phyloP scores from a whole-genome alignment of 768 basidiomycete genomes.

The Tylopilus sp. region DNA sequence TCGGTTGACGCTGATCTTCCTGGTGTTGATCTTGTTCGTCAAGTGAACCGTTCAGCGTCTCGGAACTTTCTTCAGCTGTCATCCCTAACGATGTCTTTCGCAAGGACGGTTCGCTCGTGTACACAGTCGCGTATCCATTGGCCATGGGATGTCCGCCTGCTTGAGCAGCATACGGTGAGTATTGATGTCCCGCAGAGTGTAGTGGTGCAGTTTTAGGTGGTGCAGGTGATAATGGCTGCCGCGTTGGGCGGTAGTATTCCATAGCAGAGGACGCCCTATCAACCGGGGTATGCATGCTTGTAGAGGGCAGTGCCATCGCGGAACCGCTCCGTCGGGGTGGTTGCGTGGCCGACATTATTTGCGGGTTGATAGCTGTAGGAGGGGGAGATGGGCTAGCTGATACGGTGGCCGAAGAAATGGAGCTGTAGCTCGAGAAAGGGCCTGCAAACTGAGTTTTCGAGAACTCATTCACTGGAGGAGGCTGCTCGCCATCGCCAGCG shows the following conservation, averaged over 20 bases:
- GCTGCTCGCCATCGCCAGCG: constrained; percentile 70
- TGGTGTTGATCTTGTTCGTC: constrained; percentile 6
- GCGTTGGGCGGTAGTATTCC: constrained; percentile 57
- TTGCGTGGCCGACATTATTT: constrained; percentile 31
- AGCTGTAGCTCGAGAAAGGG: constrained; percentile 90
- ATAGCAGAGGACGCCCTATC: constrained; percentile 78
- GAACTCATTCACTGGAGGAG: constrained; percentile 34
- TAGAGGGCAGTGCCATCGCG: constrained; percentile 55
- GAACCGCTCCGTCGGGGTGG: constrained; percentile 65
- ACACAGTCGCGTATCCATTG: constrained; percentile 37
- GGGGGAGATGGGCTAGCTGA: constrained; percentile 78
- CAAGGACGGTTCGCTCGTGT: constrained; percentile 30
- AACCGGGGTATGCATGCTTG: constrained; percentile 48
- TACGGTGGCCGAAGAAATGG: constrained; percentile 78
- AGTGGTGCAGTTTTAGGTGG: constrained; percentile 56
- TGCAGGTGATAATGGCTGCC: constrained; percentile 51
- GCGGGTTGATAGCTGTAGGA: constrained; percentile 45
- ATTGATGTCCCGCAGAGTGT: constrained; percentile 30
- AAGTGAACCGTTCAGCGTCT: constrained; percentile 4
- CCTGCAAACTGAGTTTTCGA: constrained; percentile 50
- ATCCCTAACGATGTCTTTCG: constrained; percentile 31
- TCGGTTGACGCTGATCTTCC: constrained; percentile 2
- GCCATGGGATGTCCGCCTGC: constrained; percentile 25
- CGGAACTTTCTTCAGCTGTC: constrained; percentile 24
- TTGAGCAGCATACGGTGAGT: constrained; percentile 29